Base-by-base conservation (phyloP, 2,329 filamentous ascomycete genomes). In the Diaporthe vexans region DNA sequence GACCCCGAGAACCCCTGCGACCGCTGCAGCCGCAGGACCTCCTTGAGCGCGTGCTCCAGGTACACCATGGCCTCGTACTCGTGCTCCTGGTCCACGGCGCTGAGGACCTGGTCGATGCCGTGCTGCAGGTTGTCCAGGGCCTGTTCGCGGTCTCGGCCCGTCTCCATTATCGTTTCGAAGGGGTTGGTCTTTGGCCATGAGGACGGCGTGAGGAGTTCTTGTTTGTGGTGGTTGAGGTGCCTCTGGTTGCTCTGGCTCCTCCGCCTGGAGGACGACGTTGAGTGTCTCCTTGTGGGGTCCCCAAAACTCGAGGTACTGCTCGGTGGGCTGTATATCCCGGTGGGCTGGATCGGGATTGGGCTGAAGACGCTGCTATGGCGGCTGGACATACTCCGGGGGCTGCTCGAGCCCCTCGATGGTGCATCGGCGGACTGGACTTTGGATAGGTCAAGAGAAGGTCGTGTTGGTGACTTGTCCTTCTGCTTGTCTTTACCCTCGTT, bases 41-140 rank as follows among this genome's bases (percentile, higher is more conserved):
- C 72, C 37, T 48, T 51, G 52, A 73, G 63, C n/a, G 63, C 46
- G 72, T 54, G 72, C 56, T 73, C 72, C 26, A 73, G 33, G 40
- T 54, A 52, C 33, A 35, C 63, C 72, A 70, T 73, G 7, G 72
- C 63, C 72, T 73, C 63, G 63, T 58, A 48, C 72, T 69, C 72
- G 51, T 73, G 72, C 40, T 73, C 43, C 19, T 69, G 19, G 63
- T 73, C 63, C 4, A 48, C 61, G 10, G 72, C 63, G 35, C 33
- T 17, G 21, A 73, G 59, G 40, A 70, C 72, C 54, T 58, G 67
- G 52, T 73, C 72, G 72, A 73, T 61, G 43, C 61, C 52, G 63
- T 69, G n/a, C 72, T 73, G 72, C 9, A 73, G 72, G 52, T 73
- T 61, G 54, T 73, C 72, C 21, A 73, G 63, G 19, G 72, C 72